Evolutionary conservation across 768 basidiomycete species (phyloP), one percentile per base, ranked within the genome.

Genomic region (Clathrus columnatus): DNA sequence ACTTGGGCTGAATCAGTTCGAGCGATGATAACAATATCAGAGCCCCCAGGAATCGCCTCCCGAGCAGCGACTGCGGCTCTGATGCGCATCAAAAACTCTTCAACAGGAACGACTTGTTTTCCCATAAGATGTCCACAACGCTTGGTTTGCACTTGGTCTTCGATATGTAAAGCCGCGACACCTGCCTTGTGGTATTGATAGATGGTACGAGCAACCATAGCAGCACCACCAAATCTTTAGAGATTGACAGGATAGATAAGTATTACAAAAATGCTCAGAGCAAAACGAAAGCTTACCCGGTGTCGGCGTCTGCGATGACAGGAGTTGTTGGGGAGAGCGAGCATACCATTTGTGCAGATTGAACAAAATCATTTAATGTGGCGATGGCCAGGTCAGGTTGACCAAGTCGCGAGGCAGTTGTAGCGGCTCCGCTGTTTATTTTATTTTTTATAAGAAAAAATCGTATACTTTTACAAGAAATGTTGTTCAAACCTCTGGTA

Each of bases 91-190:
- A 86, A 50, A 59, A 85, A 85, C 63, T 85, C 87, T 63, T 88
- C 85, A 1, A 84, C 78, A 5, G 84, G 85, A 30, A 89, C 85
- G 43, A 89, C 85, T 65, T 87, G 85, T 68, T 90, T 90, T 48
- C 87, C 87, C 64, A 86, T 74, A 44, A 89, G 70, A 64, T 89
- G 87, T 0, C 87, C 86, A 57, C 86, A 89, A 54, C 86, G 79
- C 67, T 88, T 88, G 1, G 84, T 87, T 65, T 87, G 87, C 0
- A 87, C 84, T 68, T 89, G 86, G 62, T 87, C 86, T 67, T 89
- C 86, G 36, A 89, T 87, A 65, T 89, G 86, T 62, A 86, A 73
- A 3, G 73, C 87, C 17, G 86, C 87, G 20, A 87, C 80, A 26
- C 87, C 86, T 14, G 83, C 79, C 46, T 76, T 76, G 4, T 71